Evolutionary conservation across 129 eudicot genomes (phyloP).

Genomic region (Pulicaria dysenterica): DNA sequence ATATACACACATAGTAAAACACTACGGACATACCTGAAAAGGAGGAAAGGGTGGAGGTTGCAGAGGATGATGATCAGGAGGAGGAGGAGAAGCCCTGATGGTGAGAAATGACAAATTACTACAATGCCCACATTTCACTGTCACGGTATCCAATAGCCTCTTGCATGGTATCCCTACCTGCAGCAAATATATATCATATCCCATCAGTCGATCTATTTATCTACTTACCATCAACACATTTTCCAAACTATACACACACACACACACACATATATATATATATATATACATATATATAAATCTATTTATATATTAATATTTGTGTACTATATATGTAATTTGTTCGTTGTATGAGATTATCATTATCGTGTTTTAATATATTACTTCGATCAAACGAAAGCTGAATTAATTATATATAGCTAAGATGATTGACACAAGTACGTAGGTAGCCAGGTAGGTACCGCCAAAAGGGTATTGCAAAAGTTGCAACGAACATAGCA

Average conservation of each 20-base stretch:
- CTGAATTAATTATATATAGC: background rate
- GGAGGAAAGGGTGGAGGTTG: slow-evolving; percentile 39
- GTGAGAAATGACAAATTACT: slow-evolving; percentile 85
- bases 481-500: slow-evolving; percentile 97
- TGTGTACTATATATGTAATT: too few relatives aligned
- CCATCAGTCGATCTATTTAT: background rate
- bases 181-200: background rate
- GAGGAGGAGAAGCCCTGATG: slow-evolving; percentile 61
- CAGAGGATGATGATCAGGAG: slow-evolving; percentile 49
- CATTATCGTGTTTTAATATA: too few relatives aligned
- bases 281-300: background rate
- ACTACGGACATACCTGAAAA: slow-evolving; percentile 48
- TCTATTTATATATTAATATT: too few relatives aligned
- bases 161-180: slow-evolving; percentile 93
- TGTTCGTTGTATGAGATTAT: too few relatives aligned
- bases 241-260: background rate
- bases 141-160: slow-evolving; percentile 87
- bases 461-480: slow-evolving; percentile 96
- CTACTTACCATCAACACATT: background rate
- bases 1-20: background rate
- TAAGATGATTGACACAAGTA: background rate
- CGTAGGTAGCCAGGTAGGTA: slow-evolving; percentile 30
- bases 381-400: background rate
- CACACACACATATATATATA: background rate
- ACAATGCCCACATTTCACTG: slow-evolving; percentile 96